These are phyloP conservation scores for Lasiosphaeria hispida DNA, from an alignment of 495 filamentous ascomycete species.

Conservation along the genomic window DNA sequence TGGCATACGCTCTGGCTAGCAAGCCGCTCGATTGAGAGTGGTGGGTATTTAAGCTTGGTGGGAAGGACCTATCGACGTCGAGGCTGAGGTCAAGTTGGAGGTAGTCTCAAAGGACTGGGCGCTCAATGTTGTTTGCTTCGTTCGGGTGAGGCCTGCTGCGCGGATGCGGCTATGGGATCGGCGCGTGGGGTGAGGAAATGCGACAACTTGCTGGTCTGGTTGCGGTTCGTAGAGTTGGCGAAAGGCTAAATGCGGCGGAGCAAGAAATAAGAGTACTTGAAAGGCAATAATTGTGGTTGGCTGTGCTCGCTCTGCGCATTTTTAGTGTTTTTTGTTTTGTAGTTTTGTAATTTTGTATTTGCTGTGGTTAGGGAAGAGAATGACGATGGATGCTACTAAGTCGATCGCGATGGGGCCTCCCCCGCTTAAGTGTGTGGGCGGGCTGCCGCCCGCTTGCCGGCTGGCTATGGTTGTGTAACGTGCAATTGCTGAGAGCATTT, in stretches of 20 bases:
- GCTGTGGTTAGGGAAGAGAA: conserved; percentile 12
- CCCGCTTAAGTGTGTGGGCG: conserved; percentile 6
- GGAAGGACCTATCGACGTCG: background rate
- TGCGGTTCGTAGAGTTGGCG: conserved; percentile 1
- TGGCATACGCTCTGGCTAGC: background rate
- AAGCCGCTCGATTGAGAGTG: background rate
- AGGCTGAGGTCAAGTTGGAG: background rate
- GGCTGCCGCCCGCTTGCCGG: background rate
- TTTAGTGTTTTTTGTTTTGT: conserved; percentile 17
- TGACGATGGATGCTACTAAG: conserved; percentile 17
- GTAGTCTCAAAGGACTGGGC: background rate
- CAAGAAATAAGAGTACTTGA: conserved; percentile 27
- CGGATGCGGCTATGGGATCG: conserved; percentile 13
- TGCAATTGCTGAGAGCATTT: background rate
- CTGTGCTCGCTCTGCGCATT: conserved; percentile 30
- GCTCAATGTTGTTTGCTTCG: background rate
- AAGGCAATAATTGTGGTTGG: conserved; percentile 20
- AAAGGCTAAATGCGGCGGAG: conserved; percentile 6
- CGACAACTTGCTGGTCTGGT: conserved; percentile 16
- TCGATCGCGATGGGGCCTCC: background rate
- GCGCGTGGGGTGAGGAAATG: conserved; percentile 15
- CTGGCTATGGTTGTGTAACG: background rate
- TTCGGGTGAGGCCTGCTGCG: conserved; percentile 2
- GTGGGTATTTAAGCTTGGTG: background rate
- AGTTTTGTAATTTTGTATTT: conserved; percentile 10